Percentiles rank a stretch among this genome's conserved stretches.
Conservation (phyloP, 257 asterid species). For the Catharanthus roseus region DNA sequence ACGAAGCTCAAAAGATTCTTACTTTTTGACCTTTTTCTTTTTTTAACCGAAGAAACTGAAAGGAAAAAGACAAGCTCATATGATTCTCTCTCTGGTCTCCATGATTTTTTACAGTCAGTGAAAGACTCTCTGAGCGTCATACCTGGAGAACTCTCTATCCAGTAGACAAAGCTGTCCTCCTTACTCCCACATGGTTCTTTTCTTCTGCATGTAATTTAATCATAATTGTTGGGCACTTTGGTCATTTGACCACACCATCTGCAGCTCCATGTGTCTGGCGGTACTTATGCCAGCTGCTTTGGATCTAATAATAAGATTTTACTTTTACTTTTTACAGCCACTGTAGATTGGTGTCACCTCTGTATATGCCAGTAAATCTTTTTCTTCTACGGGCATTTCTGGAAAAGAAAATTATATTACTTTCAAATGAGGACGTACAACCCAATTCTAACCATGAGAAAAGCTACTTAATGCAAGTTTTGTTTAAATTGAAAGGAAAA, state of each 20-base stretch:
- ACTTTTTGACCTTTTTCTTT: conserved; percentile 11
- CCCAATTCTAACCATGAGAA: too few species aligned
- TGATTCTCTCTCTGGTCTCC: neutral
- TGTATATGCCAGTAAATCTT: neutral
- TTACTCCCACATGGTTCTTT: neutral
- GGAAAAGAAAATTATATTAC: neutral
- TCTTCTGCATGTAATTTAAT: neutral
- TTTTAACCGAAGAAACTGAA: neutral
- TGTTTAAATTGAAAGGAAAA: too few species aligned
- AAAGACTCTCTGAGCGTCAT: conserved; percentile 4
- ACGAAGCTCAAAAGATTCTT: conserved; percentile 44
- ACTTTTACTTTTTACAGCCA: neutral
- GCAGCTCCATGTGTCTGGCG: neutral
- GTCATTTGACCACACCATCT: conserved; percentile 5
- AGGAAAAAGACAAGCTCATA: neutral
- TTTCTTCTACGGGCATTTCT: neutral
- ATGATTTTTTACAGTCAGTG: conserved; percentile 4
- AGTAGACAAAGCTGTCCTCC: conserved; percentile 6
- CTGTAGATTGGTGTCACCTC: conserved; percentile 1
- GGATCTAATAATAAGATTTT: conserved; percentile 1
- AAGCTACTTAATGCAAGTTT: too few species aligned
- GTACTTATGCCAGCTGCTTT: neutral
- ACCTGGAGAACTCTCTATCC: neutral
- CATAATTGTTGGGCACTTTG: conserved; percentile 9
- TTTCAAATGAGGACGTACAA: conserved; percentile 1